Base-by-base conservation (phyloP, 2,329 filamentous ascomycete species). In the Thelonectria blattea region DNA sequence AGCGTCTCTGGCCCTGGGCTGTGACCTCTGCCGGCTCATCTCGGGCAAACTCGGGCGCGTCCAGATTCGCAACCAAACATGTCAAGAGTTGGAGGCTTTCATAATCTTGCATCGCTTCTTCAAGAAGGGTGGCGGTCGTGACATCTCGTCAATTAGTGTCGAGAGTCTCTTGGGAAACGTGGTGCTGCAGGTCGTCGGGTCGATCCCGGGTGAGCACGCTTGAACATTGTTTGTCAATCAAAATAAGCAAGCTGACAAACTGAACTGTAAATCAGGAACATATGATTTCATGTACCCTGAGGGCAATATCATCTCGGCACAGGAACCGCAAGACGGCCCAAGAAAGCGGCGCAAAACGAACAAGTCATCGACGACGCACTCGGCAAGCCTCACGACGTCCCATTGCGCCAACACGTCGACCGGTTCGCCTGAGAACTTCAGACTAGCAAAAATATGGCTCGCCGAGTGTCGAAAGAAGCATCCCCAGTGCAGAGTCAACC, bases 401-500 rank as follows among this genome's bases (percentile, higher is more conserved):
- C 15, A 43, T 2, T 6, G 2, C 4, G 17, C 42, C 9, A 4
- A 11, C 2, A 42, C 41, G 9, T 30, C 27, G 9, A 60, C 57
- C 1, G 57, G 57, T 3, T 60, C 57, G 1, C 6, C 32, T 3
- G 15, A 15, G 14, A 60, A 42, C 17, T 12, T 60, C 11, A 12
- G 24, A n/a, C 17, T 60, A 1, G 57, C 57, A 3, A 8, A 34
- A 10, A n/a, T 27, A 30, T 60, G 57, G 57, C 41, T 56, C 3
- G 2, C 24, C 2, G 39, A 47, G 15, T 60, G 57, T 32, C 42
- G 30, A 3, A 14, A 47, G 2, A 14, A 42, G 3, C 57, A 60
- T 24, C 18, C 51, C 9, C 30, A 42, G 1, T 60, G 52, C 32
- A 41, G 39, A 15, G 43, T 49, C 37, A 53, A 45, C 14, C 56